phyloP scores from a whole-genome alignment of 371 early-diverging fungal species.

The Batkoa obscura region DNA sequence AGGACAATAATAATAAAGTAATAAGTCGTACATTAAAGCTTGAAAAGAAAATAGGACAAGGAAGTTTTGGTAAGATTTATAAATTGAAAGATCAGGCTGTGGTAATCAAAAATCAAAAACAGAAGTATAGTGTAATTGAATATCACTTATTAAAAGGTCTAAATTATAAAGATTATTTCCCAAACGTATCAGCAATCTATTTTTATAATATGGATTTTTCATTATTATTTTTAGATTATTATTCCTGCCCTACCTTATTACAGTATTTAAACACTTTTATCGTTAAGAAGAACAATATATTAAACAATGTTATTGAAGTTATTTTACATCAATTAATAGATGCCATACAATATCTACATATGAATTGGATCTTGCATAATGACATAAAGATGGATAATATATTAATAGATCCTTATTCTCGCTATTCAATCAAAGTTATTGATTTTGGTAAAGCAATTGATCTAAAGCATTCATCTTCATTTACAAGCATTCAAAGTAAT shows the following conservation, averaged over 20 bases:
- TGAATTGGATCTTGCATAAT: neutral
- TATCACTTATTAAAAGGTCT: neutral
- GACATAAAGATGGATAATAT: neutral
- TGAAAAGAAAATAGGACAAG: neutral
- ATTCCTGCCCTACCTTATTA: neutral
- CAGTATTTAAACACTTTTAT: neutral
- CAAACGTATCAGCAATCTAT: neutral
- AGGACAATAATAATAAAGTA: no score
- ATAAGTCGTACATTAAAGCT: neutral
- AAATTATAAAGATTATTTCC: neutral
- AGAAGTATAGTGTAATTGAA: neutral
- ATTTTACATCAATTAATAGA: neutral
- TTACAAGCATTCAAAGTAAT: no score
- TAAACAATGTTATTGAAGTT: neutral
- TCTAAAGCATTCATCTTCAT: neutral
- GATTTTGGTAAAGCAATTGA: neutral
- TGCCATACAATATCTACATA: neutral
- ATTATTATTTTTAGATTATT: neutral
- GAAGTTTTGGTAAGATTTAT: neutral
- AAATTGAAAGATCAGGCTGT: neutral
- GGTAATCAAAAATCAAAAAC: slow-evolving; percentile 9
- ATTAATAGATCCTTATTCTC: neutral
- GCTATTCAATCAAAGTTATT: neutral
- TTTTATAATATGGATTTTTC: no score
- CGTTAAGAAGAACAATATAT: neutral